A percentile compares a stretch with the other conserved stretches of the same genome.
phyloP scores from a whole-genome alignment of 257 asterid genomes.

The Handroanthus guayacan region DNA sequence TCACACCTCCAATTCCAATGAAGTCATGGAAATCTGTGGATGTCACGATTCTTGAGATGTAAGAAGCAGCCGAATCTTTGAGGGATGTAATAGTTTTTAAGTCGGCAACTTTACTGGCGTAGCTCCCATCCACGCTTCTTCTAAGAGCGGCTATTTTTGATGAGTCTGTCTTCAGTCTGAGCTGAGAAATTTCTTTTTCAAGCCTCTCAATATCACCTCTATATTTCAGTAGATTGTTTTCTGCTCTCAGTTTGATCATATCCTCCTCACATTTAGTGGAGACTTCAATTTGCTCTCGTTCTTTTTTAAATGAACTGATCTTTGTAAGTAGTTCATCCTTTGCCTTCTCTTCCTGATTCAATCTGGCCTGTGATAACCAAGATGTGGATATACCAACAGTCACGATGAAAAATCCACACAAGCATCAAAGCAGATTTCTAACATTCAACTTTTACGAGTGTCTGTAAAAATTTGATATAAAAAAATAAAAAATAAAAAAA shows the following conservation, averaged over 20 bases:
- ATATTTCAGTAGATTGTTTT: slow-evolving; percentile 56
- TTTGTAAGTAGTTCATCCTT: slow-evolving; percentile 59
- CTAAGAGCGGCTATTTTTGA: slow-evolving; percentile 68
- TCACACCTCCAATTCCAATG: slow-evolving; percentile 51
- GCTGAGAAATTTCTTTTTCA: slow-evolving; percentile 64
- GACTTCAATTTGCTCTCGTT: slow-evolving; percentile 61
- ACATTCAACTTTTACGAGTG: too few relatives aligned
- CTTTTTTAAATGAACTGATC: slow-evolving; percentile 49
- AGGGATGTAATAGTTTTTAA: slow-evolving; percentile 33
- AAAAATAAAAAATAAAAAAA: too few relatives aligned
- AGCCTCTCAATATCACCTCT: slow-evolving; percentile 62
- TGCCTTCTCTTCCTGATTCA: slow-evolving; percentile 51
- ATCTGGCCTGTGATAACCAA: slow-evolving; percentile 54
- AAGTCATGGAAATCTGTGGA: background rate
- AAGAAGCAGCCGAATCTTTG: slow-evolving; percentile 38
- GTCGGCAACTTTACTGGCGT: slow-evolving; percentile 52
- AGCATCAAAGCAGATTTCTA: too few relatives aligned
- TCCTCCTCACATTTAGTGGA: slow-evolving; percentile 61
- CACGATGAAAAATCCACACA: background rate
- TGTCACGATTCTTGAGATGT: slow-evolving; percentile 39
- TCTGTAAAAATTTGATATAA: too few relatives aligned
- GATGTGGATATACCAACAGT: slow-evolving; percentile 29
- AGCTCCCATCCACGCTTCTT: slow-evolving; percentile 62
- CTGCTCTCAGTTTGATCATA: slow-evolving; percentile 57
- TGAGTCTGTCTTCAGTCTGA: slow-evolving; percentile 63